Evolutionary conservation across 225 moss, liverwort and hornwort genomes (phyloP), one percentile per base, ranked within the genome.

Genomic region (Lunularia cruciata): DNA sequence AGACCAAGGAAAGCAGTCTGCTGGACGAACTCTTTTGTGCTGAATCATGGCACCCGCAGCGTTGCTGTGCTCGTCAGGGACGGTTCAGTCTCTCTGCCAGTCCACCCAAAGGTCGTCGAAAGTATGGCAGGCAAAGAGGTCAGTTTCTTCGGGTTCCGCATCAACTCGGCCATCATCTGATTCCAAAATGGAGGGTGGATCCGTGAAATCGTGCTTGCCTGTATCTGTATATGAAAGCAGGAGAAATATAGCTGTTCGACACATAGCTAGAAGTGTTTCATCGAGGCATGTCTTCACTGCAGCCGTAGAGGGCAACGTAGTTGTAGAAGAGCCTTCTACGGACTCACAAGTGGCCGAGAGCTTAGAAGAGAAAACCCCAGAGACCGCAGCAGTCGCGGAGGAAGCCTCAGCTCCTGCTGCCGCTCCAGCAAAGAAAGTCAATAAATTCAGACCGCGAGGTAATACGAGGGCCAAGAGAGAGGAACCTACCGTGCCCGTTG

Each of bases 401-500:
- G 63, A 26, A 37, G 32, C 33, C 6, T 26, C 70, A 47, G 26
- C 60, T 52, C 20, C 64, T 13, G 59, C 52, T 4, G 15, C 39
- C 8, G 12, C 60, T n/a, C 31, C 71, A 2, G 47, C 20, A 12
- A 5, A 27, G 39, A 81, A 16, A 16, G 16, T 18, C 11, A 59
- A 27, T 35, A 74, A 57, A 38, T 62, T 42, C 18, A 74, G 33
- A 67, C 52, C 70, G 16, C 27, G 70, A 26, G 69, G 67, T 45
- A 76, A 59, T 38, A 13, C 57, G 10, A 73, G 58, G 25, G 18
- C 36, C 26, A 65, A 46, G 47, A 72, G 77, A 18, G 58, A 63
- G 33, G 73, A 72, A n/a, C 58, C 71, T 35, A 79, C 79, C 0
- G 92, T 92, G 40, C 63, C 79, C 26, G 43, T 37, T 49, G 93